These are phyloP conservation scores for Mimosa pudica DNA, from an alignment of 306 rosid species.

Conservation along the genomic window DNA sequence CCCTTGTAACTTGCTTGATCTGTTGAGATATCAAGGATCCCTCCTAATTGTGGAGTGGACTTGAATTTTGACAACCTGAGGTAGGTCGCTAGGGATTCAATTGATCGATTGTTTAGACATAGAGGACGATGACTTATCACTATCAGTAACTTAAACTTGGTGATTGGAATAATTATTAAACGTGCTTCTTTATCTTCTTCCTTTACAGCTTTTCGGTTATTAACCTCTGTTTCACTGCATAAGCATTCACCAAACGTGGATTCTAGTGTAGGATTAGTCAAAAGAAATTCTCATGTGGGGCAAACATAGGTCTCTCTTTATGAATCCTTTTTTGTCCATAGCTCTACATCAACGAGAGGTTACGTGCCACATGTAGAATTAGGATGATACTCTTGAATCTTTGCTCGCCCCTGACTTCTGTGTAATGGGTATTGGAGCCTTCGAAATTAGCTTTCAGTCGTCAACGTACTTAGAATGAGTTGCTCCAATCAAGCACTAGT, in stretches of 20 bases:
- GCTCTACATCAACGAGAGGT: background rate
- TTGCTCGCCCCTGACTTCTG: background rate
- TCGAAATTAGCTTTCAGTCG: too few species aligned
- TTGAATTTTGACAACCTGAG: conserved; percentile 76
- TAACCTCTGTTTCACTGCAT: conserved; percentile 1
- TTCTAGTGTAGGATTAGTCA: background rate
- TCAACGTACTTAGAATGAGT: too few species aligned
- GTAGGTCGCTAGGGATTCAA: conserved; percentile 64
- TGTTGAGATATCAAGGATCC: conserved; percentile 60
- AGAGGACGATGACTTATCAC: too few species aligned
- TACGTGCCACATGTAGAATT: background rate
- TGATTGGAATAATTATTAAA: conserved; percentile 42
- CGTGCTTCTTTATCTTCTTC: background rate
- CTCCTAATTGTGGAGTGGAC: conserved; percentile 82
- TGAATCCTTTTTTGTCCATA: background rate
- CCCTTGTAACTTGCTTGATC: conserved; percentile 54
- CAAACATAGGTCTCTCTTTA: background rate
- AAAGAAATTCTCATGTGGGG: background rate
- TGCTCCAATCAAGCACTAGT: too few species aligned
- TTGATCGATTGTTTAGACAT: conserved; percentile 56
- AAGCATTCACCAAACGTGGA: background rate
- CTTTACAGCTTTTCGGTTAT: background rate
- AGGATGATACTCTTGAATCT: background rate
- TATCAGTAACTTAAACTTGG: conserved; percentile 45
- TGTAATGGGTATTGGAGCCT: too few species aligned